Conservation (phyloP, 2,329 filamentous ascomycete species). For the Aspergillus sergii region DNA sequence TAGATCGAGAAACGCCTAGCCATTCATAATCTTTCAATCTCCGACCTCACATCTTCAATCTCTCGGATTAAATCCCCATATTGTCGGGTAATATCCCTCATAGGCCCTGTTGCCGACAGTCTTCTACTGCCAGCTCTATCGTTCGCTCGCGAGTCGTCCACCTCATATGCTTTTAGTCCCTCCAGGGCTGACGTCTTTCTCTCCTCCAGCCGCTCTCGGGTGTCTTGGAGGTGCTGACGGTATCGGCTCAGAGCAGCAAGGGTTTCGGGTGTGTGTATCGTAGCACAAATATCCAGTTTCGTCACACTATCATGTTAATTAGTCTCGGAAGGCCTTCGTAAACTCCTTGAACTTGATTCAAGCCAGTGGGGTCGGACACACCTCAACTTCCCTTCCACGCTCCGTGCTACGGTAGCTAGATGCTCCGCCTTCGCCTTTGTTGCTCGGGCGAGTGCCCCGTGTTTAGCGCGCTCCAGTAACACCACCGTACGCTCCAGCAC, state of each 20-base stretch:
- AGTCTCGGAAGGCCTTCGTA: not conserved
- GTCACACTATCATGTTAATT: slow-evolving; percentile 32
- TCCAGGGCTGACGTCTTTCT: slow-evolving; percentile 30
- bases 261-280: slow-evolving; percentile 42
- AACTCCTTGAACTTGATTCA: not conserved
- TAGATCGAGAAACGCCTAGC: not conserved
- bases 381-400: slow-evolving; percentile 41
- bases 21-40: slow-evolving; percentile 32
- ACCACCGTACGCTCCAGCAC: slow-evolving; percentile 41
- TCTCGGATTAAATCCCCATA: slow-evolving; percentile 43
- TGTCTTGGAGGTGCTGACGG: slow-evolving; percentile 34
- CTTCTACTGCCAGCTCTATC: slow-evolving; percentile 2
- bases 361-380: slow-evolving; percentile 23
- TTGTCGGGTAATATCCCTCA: slow-evolving; percentile 40
- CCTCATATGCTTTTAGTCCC: slow-evolving; percentile 40
- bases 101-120: slow-evolving; percentile 24
- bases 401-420: slow-evolving; percentile 41
- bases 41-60: slow-evolving; percentile 31
- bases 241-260: slow-evolving; percentile 37
- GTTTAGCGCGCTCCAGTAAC: slow-evolving; percentile 44
- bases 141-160: slow-evolving; percentile 23
- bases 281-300: slow-evolving; percentile 38
- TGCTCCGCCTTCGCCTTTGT: slow-evolving; percentile 44
- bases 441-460: slow-evolving; percentile 39
- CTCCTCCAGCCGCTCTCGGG: slow-evolving; percentile 33